Evolutionary conservation across 2,329 filamentous ascomycete species (phyloP).

Genomic region (Ceratocystiopsis minuta): DNA sequence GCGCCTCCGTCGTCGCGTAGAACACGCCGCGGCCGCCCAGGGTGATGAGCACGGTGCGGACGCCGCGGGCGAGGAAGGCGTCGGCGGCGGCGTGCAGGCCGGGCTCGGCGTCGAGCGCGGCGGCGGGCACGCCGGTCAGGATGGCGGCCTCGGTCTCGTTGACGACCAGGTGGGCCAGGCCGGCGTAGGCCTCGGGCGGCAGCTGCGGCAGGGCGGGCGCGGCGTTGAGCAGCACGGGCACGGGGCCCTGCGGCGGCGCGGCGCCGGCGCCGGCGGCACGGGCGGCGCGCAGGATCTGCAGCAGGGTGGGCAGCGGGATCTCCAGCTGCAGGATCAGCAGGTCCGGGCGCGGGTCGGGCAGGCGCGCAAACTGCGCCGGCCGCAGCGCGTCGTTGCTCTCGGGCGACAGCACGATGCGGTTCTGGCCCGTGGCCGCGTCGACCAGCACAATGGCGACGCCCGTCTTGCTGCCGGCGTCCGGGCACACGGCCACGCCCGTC

Average conservation of each 20-base stretch:
- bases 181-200: slow-evolving; percentile 36
- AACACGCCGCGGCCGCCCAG: slow-evolving; percentile 62
- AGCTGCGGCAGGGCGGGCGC: slow-evolving; percentile 36
- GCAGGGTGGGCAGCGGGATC: slow-evolving; percentile 33
- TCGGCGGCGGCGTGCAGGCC: slow-evolving; percentile 19
- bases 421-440: slow-evolving; percentile 52
- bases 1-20: slow-evolving; percentile 29
- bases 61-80: slow-evolving; percentile 43
- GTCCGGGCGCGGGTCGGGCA: slow-evolving; percentile 18
- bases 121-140: slow-evolving; percentile 25
- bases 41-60: slow-evolving; percentile 64
- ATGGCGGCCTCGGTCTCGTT: slow-evolving; percentile 56
- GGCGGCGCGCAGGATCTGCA: slow-evolving; percentile 26
- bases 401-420: slow-evolving; percentile 54
- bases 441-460: slow-evolving; percentile 62
- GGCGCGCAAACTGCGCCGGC: not conserved
- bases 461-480: slow-evolving; percentile 28
- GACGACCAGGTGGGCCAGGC: slow-evolving; percentile 47
- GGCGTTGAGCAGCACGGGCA: slow-evolving; percentile 53
- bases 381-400: slow-evolving; percentile 45
- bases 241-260: no score
- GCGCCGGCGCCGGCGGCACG: slow-evolving; percentile 12
- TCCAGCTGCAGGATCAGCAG: slow-evolving; percentile 43
- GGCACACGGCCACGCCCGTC: slow-evolving; percentile 25
- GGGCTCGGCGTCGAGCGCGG: slow-evolving; percentile 16